Evolutionary conservation across 2,329 filamentous ascomycete genomes (phyloP).

Genomic region (Fusarium bulbicola): DNA sequence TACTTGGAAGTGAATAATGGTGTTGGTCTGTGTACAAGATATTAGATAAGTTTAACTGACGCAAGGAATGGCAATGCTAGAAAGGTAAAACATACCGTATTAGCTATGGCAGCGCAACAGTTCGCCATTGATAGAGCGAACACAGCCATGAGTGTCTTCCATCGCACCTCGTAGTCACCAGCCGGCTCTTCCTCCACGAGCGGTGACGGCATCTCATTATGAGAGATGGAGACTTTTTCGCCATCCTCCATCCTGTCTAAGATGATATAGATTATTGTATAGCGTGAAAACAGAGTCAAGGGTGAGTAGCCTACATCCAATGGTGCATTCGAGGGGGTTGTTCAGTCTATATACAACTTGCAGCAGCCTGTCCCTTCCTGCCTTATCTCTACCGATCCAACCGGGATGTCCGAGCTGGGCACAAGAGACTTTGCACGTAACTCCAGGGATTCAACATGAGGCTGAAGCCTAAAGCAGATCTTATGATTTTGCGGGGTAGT

Average conservation of each 20-base stretch:
- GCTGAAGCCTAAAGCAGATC: neutral
- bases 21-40: neutral
- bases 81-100: neutral
- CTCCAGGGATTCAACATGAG: neutral
- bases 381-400: too few species aligned
- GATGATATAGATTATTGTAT: rapidly evolving
- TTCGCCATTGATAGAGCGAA: neutral
- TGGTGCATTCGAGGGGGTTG: neutral
- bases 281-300: neutral
- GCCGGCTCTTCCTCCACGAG: neutral
- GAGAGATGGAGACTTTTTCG: neutral
- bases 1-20: neutral
- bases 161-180: neutral
- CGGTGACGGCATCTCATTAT: neutral
- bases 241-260: neutral
- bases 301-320: neutral
- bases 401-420: neutral
- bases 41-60: neutral
- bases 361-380: too few species aligned
- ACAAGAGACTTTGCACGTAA: neutral
- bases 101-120: neutral
- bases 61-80: too few species aligned
- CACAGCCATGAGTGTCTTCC: neutral
- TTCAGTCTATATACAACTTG: neutral
- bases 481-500: neutral